These are phyloP conservation scores for Maudiozyma turicensis DNA, from an alignment of 805 yeast species.

Conservation along the genomic window DNA sequence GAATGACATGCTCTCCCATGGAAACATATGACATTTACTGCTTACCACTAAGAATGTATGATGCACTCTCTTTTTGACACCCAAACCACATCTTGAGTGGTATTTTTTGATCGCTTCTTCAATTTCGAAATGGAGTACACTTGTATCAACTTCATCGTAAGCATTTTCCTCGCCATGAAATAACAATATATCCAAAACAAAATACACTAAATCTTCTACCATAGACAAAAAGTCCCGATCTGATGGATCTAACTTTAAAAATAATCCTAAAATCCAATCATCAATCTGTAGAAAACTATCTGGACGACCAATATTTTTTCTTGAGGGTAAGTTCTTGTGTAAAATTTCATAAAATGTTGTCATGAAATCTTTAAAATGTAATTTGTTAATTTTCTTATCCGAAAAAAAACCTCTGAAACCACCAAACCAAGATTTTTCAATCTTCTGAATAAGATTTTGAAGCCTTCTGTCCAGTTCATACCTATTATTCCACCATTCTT, in stretches of 20 bases:
- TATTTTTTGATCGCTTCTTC: slow-evolving; percentile 37
- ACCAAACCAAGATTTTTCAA: slow-evolving; percentile 67
- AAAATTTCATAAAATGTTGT: slow-evolving; percentile 32
- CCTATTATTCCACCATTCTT: slow-evolving; percentile 71
- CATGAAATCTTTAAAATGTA: slow-evolving; percentile 29
- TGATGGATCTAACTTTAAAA: slow-evolving; percentile 36
- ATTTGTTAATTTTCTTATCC: slow-evolving; percentile 22
- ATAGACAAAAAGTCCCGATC: slow-evolving; percentile 24
- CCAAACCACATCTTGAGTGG: not conserved
- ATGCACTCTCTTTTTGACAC: slow-evolving; percentile 10
- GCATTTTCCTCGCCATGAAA: slow-evolving; percentile 58
- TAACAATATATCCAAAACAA: slow-evolving; percentile 48
- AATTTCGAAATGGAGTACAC: slow-evolving; percentile 42
- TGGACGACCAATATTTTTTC: slow-evolving; percentile 27
- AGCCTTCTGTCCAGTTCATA: slow-evolving; percentile 51
- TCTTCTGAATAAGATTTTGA: slow-evolving; percentile 39
- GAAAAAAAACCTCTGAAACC: slow-evolving; percentile 62
- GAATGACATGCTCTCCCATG: slow-evolving; percentile 80
- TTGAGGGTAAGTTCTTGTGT: slow-evolving; percentile 39
- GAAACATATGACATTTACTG: slow-evolving; percentile 54
- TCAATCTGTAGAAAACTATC: slow-evolving; percentile 30
- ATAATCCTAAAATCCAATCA: slow-evolving; percentile 40
- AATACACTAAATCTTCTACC: slow-evolving; percentile 55
- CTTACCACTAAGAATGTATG: slow-evolving; percentile 70
- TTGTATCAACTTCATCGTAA: slow-evolving; percentile 57